phyloP scores from a whole-genome alignment of 148 eudicot species.

The Nepenthes mirabilis region DNA sequence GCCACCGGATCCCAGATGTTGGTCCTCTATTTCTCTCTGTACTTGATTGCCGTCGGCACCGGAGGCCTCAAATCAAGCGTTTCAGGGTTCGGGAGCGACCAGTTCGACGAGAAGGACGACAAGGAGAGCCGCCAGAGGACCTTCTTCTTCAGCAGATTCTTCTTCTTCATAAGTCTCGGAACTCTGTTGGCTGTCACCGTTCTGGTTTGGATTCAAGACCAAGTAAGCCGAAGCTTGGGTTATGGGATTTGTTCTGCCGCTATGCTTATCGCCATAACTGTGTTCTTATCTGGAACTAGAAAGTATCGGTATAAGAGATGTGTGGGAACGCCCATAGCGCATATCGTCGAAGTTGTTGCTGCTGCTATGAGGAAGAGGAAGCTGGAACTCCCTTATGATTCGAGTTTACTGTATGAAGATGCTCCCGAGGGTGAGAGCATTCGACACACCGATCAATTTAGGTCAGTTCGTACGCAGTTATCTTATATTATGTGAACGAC shows the following conservation, averaged over 20 bases:
- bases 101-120: conserved; percentile 54
- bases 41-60: conserved; percentile 51
- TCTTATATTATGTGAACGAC: no score
- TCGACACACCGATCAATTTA: conserved; percentile 61
- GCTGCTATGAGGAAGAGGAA: conserved; percentile 50
- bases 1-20: conserved; percentile 48
- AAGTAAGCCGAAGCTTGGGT: conserved; percentile 62
- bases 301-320: conserved; percentile 64
- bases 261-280: conserved; percentile 43
- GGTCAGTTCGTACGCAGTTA: conserved; percentile 20
- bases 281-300: conserved; percentile 48
- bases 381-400: conserved; percentile 41
- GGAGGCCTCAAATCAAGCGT: conserved; percentile 71
- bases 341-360: conserved; percentile 52
- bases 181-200: conserved; percentile 74
- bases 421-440: conserved; percentile 43
- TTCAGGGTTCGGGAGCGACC: conserved; percentile 64
- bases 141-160: conserved; percentile 80
- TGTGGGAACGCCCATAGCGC: conserved; percentile 68
- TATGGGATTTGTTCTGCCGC: conserved; percentile 68
- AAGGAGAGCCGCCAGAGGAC: conserved; percentile 71
- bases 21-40: conserved; percentile 30
- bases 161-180: conserved; percentile 85
- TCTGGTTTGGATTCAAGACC: conserved; percentile 74
- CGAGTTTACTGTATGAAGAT: conserved; percentile 46